Base-by-base conservation (phyloP, 140 eudicot genomes). In the Stevia rebaudiana region DNA sequence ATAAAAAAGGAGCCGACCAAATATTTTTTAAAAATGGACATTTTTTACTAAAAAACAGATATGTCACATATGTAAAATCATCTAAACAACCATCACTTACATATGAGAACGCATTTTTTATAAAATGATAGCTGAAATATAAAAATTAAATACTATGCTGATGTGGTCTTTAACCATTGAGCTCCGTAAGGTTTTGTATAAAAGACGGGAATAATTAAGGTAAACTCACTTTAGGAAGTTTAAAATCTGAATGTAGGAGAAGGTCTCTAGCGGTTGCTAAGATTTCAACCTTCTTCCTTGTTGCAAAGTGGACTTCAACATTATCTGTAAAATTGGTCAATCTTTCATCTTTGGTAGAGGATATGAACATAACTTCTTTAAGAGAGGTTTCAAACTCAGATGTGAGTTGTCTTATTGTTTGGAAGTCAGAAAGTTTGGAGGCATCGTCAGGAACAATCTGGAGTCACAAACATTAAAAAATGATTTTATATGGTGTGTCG, bases 281-380 rank as follows among this genome's bases (percentile, higher is more conserved):
- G 61, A 92, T 85, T 76, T 92, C 97, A 79, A 86, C 82, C 79
- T 83, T 92, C 81, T 92, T 92, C 69, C 95, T 79, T 44, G 85
- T 78, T 37, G 99, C 99, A 85, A 92, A 92, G 74, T 88, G 99
- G 28, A 83, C 81, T 84, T 92, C 99, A 62, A 92, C 97, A 76
- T 92, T 88, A 60, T 92, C 94, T 11, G 99, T 82, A 64, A 81
- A 92, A 55, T 71, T 74, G 54, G 83, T 92, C 70, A 92, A 75
- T 49, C 86, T 85, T 70, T 83, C 79, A 70, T 76, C 95, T 70
- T 85, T 91, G 49, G 61, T 64, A 60, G 83, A 35, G 39, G 90
- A 70, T 55, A 92, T 92, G 82, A 92, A 88, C 84, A 48, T 60
- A 40, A 83, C 64, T 64, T 85, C 90, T 85, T 85, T 83, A 15